Percentiles rank a stretch among this genome's conserved stretches.
Evolutionary conservation across 2,329 filamentous ascomycete species (phyloP).

Genomic region (Karstenula rhodostoma): DNA sequence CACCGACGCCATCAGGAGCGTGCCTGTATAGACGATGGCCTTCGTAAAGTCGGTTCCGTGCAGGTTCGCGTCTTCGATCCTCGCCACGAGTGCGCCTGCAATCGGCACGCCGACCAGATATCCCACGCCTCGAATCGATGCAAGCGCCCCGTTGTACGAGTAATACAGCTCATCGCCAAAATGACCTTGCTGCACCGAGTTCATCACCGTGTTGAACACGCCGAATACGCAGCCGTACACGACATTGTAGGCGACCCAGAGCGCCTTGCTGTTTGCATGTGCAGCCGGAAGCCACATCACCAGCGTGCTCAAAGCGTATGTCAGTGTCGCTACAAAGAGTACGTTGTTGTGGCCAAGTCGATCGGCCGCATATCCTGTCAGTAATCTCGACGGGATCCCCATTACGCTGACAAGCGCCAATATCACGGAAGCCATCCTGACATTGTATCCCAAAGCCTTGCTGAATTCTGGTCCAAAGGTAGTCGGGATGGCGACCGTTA

Average conservation of each 20-base stretch:
- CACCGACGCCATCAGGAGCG: constrained; percentile 17
- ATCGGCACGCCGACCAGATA: constrained; percentile 30
- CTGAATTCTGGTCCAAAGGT: constrained; percentile 60
- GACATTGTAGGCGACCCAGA: constrained; percentile 31
- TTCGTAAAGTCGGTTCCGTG: constrained; percentile 21
- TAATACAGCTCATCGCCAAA: constrained; percentile 36
- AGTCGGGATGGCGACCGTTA: constrained; percentile 58
- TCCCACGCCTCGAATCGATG: constrained; percentile 30
- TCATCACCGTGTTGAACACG: constrained; percentile 27
- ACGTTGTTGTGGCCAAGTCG: constrained; percentile 59
- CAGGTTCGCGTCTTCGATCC: constrained; percentile 21
- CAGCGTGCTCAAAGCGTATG: constrained; percentile 27
- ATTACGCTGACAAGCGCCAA: constrained; percentile 57
- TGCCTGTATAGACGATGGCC: constrained; percentile 28
- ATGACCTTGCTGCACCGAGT: constrained; percentile 26
- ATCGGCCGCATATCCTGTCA: constrained; percentile 57
- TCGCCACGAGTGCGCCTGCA: constrained; percentile 29
- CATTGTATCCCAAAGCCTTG: constrained; percentile 53
- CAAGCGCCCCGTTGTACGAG: constrained; percentile 28
- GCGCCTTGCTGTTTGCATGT: constrained; percentile 13
- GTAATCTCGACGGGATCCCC: constrained; percentile 55
- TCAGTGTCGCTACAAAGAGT: constrained; percentile 49
- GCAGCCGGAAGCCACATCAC: constrained; percentile 31
- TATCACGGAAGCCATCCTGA: constrained; percentile 53
- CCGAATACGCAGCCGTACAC: constrained; percentile 30